A percentile compares a stretch with the other conserved stretches of the same genome.
Evolutionary conservation across 306 rosid species (phyloP).

Genomic region (Arachis hypogaea): DNA sequence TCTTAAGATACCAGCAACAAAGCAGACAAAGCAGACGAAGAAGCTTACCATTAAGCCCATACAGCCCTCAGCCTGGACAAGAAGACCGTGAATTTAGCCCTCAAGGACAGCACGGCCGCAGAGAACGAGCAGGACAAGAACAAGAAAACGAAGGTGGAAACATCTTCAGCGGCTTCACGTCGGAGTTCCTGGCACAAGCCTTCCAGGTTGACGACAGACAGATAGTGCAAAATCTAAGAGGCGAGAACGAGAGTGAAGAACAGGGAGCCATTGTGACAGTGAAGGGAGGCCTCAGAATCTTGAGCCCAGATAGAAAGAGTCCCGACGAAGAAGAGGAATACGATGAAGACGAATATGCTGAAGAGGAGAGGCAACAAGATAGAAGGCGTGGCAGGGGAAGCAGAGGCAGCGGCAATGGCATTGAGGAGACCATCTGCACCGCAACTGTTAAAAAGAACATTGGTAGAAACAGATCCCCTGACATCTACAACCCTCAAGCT

Average conservation of each 20-base stretch:
- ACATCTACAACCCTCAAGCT: conserved; percentile 48
- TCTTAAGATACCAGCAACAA: conserved; percentile 21
- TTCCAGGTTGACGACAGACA: conserved; percentile 44
- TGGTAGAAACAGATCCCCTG: conserved; percentile 44
- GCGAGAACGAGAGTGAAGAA: conserved; percentile 47
- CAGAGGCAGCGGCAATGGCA: conserved; percentile 32
- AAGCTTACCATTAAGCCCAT: no score
- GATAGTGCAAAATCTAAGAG: conserved; percentile 46
- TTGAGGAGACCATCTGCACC: conserved; percentile 58
- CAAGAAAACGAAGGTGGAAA: conserved; percentile 39
- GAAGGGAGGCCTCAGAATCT: conserved; percentile 44
- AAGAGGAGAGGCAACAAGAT: no score
- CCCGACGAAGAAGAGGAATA: background rate
- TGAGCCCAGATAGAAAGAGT: conserved; percentile 32
- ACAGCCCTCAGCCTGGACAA: no score
- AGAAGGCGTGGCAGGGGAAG: background rate
- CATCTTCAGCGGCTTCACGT: conserved; percentile 50
- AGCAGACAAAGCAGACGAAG: background rate
- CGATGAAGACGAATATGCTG: background rate
- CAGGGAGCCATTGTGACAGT: conserved; percentile 53
- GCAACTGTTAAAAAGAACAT: conserved; percentile 50
- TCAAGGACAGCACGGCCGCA: background rate
- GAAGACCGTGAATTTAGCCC: background rate
- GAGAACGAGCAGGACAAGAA: conserved; percentile 1
- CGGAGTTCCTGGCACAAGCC: conserved; percentile 44